phyloP scores from a whole-genome alignment of 2,329 filamentous ascomycete genomes.

The Calonectria leucothoes region DNA sequence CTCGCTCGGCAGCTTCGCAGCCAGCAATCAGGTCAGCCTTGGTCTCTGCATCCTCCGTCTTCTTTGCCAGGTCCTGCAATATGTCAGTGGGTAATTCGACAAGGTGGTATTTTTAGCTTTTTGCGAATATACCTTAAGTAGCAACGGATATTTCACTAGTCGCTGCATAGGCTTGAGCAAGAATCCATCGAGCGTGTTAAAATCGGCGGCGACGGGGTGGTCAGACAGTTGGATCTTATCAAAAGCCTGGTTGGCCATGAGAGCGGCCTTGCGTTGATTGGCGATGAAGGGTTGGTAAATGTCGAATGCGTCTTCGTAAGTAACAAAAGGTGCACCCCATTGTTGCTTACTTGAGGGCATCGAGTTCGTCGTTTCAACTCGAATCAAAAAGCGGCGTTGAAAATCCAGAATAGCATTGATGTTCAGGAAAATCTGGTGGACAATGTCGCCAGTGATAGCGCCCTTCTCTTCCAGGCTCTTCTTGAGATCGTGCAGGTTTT shows the following conservation, averaged over 20 bases:
- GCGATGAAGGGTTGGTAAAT: conserved; percentile 98
- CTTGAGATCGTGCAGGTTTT: conserved; percentile 93
- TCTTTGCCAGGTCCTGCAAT: conserved; percentile 84
- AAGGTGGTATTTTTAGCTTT: neutral
- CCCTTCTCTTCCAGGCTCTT: conserved; percentile 89
- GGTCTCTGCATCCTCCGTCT: conserved; percentile 78
- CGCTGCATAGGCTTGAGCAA: conserved; percentile 97
- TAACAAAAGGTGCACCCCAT: conserved; percentile 93
- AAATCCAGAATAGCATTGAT: conserved; percentile 95
- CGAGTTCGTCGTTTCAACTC: conserved; percentile 94
- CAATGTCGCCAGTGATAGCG: conserved; percentile 86
- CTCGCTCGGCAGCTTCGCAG: conserved; percentile 83
- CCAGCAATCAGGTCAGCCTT: conserved; percentile 80
- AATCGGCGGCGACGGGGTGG: conserved; percentile 85
- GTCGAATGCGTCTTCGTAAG: conserved; percentile 87
- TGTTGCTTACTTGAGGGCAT: conserved; percentile 81
- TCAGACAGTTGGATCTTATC: conserved; percentile 84
- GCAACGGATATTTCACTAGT: conserved; percentile 91
- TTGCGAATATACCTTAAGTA: conserved; percentile 74
- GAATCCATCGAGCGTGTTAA: conserved; percentile 90
- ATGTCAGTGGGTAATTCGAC: conserved; percentile 38
- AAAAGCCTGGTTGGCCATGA: conserved; percentile 85
- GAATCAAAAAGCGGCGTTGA: conserved; percentile 93
- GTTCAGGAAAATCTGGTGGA: conserved; percentile 97
- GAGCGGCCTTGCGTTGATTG: conserved; percentile 91